phyloP scores from a whole-genome alignment of 139 green algal species.

The Chlamydomonas applanata region DNA sequence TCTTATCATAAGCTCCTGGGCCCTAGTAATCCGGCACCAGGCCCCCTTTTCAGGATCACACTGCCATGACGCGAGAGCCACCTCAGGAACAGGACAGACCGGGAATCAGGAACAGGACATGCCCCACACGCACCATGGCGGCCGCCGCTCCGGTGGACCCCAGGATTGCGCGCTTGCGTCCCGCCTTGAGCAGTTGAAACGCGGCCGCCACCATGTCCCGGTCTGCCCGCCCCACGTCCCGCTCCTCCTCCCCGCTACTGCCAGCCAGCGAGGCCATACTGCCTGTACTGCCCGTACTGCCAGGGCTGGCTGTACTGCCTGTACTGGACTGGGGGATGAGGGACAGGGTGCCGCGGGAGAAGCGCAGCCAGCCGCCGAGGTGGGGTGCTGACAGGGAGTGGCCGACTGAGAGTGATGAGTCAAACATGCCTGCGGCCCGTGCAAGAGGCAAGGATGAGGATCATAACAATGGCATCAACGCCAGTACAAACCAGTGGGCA shows the following conservation, averaged over 20 bases:
- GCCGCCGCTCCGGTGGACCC: background rate
- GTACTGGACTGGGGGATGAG: constrained; percentile 44
- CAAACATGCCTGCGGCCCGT: constrained; percentile 52
- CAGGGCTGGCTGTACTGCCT: no score
- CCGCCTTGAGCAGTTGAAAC: constrained; percentile 68
- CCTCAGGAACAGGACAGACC: no score
- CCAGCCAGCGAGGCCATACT: background rate
- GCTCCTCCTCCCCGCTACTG: background rate
- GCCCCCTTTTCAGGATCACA: background rate
- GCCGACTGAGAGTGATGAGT: constrained; percentile 54
- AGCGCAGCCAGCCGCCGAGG: constrained; percentile 61
- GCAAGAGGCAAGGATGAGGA: no score
- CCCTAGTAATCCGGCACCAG: no score
- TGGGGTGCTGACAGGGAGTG: constrained; percentile 56
- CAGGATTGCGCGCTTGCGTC: constrained; percentile 33
- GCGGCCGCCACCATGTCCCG: constrained; percentile 53
- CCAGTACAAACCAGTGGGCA: no score
- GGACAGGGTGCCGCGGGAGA: constrained; percentile 66
- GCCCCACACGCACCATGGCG: constrained; percentile 6
- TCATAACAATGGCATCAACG: background rate
- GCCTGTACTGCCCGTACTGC: no score
- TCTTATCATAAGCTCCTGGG: no score
- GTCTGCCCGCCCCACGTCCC: constrained; percentile 6
- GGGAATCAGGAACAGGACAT: constrained; percentile 20
- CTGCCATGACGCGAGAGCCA: no score